Conservation (phyloP, 176 grass and related monocot genomes). For the Alloteropsis semialata region DNA sequence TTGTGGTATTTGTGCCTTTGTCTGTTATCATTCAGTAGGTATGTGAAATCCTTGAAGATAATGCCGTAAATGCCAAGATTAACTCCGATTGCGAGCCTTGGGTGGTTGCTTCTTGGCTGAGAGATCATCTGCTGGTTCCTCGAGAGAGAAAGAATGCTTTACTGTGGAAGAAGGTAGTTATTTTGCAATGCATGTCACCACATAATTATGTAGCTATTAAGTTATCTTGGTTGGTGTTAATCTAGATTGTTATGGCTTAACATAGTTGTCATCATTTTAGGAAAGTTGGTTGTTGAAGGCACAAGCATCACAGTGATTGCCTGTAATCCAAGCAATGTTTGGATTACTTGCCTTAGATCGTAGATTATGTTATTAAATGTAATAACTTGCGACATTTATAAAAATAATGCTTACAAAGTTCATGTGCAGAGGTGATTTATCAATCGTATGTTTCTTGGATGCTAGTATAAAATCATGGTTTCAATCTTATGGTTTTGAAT, state of each 20-base stretch:
- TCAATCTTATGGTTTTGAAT: background rate
- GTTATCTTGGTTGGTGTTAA: background rate
- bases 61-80: conserved; percentile 36
- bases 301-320: background rate
- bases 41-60: conserved; percentile 94
- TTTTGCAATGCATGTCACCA: background rate
- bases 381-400: background rate
- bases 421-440: background rate
- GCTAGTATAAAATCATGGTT: background rate
- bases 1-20: background rate
- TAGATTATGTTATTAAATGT: background rate
- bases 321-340: background rate
- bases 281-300: background rate
- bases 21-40: conserved; percentile 52
- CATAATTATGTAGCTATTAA: background rate
- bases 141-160: conserved; percentile 67
- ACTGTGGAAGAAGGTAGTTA: conserved; percentile 86
- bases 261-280: background rate
- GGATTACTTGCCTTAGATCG: background rate
- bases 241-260: background rate
- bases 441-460: background rate
- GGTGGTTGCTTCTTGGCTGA: conserved; percentile 84
- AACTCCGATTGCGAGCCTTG: conserved; percentile 51
- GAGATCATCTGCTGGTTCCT: conserved; percentile 74
- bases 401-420: background rate